These are phyloP conservation scores for Solanum paucissectum DNA, from an alignment of 257 asterid species.

Conservation along the genomic window DNA sequence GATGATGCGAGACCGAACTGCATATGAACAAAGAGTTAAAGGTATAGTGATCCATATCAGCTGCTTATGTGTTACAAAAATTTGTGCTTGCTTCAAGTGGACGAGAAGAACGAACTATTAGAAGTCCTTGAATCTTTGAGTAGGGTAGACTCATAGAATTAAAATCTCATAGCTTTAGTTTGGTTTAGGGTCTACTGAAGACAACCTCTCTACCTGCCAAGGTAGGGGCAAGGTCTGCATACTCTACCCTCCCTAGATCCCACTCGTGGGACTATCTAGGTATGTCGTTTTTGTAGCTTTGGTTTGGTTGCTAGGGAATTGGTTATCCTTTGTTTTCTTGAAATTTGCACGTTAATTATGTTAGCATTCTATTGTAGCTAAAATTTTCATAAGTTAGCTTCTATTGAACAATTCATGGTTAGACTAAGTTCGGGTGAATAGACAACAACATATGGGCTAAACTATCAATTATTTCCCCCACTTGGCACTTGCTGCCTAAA, in stretches of 20 bases:
- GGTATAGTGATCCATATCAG: constrained; percentile 32
- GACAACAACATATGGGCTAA: not conserved
- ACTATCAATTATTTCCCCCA: not conserved
- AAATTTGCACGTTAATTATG: not conserved
- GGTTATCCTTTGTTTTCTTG: not conserved
- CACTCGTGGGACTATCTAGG: not conserved
- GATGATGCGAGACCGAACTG: constrained; percentile 75
- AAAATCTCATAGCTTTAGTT: not conserved
- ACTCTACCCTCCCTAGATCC: not conserved
- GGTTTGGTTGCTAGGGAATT: not conserved
- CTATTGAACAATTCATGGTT: not conserved
- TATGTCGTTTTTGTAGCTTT: not conserved
- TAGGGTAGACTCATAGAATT: not conserved
- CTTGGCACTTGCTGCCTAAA: too few relatives aligned
- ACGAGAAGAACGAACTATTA: not conserved
- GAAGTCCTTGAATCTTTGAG: not conserved
- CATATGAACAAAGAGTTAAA: constrained; percentile 79
- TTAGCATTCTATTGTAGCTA: not conserved
- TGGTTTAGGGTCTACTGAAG: not conserved
- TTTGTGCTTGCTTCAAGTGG: not conserved
- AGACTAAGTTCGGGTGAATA: not conserved
- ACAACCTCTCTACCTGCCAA: not conserved
- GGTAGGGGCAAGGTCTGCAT: not conserved
- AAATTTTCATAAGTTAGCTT: not conserved
- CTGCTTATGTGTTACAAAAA: not conserved